phyloP scores from a whole-genome alignment of 495 filamentous ascomycete genomes.

The Penicillium cataractarum region DNA sequence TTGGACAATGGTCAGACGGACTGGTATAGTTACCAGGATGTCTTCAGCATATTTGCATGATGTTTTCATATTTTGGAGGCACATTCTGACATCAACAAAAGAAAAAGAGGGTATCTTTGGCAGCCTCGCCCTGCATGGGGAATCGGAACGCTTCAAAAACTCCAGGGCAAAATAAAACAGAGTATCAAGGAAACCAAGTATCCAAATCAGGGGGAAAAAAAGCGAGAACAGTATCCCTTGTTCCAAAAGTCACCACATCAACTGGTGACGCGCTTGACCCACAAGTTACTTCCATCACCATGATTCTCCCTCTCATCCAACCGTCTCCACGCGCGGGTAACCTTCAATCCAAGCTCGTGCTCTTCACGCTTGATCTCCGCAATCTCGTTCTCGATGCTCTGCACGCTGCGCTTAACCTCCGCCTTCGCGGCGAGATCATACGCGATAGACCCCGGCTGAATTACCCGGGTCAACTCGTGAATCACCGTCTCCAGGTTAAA shows the following conservation, averaged over 20 bases:
- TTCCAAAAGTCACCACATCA: conserved; percentile 21
- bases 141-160: conserved; percentile 12
- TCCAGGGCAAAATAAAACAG: conserved; percentile 3
- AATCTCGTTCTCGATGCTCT: conserved; percentile 70
- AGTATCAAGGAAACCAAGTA: conserved; percentile 19
- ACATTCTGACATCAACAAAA: conserved; percentile 1
- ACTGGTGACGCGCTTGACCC: conserved; percentile 74
- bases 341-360: conserved; percentile 82
- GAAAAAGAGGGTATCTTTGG: conserved; percentile 8
- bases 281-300: conserved; percentile 73
- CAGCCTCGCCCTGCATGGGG: not conserved
- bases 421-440: conserved; percentile 63
- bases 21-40: not conserved
- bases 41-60: too few species aligned
- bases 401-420: conserved; percentile 72
- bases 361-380: conserved; percentile 79
- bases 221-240: not conserved
- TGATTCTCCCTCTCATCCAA: conserved; percentile 71
- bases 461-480: conserved; percentile 66
- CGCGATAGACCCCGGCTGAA: conserved; percentile 59
- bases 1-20: not conserved
- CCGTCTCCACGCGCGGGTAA: conserved; percentile 80
- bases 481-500: conserved; percentile 73
- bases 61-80: not conserved
- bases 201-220: conserved; percentile 5